Conservation (phyloP, 495 filamentous ascomycete species). For the Talaromyces liani region DNA sequence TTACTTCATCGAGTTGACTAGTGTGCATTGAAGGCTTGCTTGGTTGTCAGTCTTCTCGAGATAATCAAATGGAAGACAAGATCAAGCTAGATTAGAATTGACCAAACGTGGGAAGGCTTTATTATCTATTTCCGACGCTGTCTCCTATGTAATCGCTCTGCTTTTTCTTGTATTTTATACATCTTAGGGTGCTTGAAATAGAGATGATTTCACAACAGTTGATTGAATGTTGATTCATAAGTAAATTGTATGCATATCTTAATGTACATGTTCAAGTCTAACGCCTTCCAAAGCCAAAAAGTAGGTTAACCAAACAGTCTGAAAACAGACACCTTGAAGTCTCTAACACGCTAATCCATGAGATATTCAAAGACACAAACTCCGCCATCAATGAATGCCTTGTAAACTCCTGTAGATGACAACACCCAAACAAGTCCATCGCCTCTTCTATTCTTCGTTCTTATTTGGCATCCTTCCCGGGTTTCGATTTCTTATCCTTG, state of each 20-base stretch:
- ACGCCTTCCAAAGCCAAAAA: background rate
- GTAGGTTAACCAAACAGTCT: background rate
- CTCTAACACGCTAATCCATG: background rate
- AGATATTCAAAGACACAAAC: background rate
- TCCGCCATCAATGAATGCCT: background rate
- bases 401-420: conserved; percentile 1
- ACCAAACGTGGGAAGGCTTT: background rate
- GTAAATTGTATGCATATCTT: background rate
- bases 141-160: conserved; percentile 10
- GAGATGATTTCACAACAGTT: background rate
- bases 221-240: background rate
- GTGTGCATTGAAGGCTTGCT: background rate
- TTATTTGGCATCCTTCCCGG: conserved; percentile 19
- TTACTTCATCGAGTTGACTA: conserved; percentile 15
- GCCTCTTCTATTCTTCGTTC: background rate
- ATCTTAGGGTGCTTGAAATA: conserved; percentile 6
- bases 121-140: background rate
- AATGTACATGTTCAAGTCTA: background rate
- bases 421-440: background rate
- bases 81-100: background rate
- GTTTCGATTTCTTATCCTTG: conserved; percentile 21
- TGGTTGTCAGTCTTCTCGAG: background rate
- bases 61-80: background rate
- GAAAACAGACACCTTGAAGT: background rate
- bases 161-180: conserved; percentile 8